phyloP scores from a whole-genome alignment of 2,329 filamentous ascomycete species.

The Talaromyces sp. region DNA sequence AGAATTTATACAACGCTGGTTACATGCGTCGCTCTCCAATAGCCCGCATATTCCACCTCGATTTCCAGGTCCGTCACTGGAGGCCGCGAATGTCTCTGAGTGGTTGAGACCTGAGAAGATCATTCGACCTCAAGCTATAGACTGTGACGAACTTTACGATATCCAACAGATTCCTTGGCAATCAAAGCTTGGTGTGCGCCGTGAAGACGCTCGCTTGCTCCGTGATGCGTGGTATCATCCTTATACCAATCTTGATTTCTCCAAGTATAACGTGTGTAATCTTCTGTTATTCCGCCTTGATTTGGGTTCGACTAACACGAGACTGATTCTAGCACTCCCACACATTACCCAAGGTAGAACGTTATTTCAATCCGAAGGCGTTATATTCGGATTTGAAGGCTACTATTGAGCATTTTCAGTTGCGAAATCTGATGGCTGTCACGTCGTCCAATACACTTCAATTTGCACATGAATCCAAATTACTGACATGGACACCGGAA shows the following conservation, averaged over 20 bases:
- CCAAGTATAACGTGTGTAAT: constrained; percentile 21
- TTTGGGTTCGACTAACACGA: background rate
- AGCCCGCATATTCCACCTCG: constrained; percentile 22
- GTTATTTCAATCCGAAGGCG: constrained; percentile 47
- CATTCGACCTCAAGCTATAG: constrained; percentile 28
- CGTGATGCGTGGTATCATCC: constrained; percentile 42
- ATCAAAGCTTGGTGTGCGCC: constrained; percentile 33
- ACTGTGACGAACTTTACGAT: constrained; percentile 32
- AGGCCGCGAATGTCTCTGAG: constrained; percentile 31
- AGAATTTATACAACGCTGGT: constrained; percentile 43
- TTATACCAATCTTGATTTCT: constrained; percentile 38
- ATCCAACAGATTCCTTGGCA: constrained; percentile 44
- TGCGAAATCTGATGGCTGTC: constrained; percentile 56
- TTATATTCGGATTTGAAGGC: constrained; percentile 51
- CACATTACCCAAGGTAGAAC: constrained; percentile 39
- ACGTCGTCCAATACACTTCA: constrained; percentile 54
- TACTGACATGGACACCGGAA: constrained; percentile 50
- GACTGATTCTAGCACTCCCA: constrained; percentile 25
- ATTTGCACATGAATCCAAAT: constrained; percentile 48
- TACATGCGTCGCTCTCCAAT: constrained; percentile 27
- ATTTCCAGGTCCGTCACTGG: constrained; percentile 25
- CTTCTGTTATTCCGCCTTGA: background rate
- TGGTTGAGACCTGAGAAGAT: constrained; percentile 35
- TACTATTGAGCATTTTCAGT: constrained; percentile 56
- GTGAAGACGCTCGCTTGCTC: constrained; percentile 35